phyloP scores from a whole-genome alignment of 192 early-diverging fungal species.

The Coemansia asiatica region DNA sequence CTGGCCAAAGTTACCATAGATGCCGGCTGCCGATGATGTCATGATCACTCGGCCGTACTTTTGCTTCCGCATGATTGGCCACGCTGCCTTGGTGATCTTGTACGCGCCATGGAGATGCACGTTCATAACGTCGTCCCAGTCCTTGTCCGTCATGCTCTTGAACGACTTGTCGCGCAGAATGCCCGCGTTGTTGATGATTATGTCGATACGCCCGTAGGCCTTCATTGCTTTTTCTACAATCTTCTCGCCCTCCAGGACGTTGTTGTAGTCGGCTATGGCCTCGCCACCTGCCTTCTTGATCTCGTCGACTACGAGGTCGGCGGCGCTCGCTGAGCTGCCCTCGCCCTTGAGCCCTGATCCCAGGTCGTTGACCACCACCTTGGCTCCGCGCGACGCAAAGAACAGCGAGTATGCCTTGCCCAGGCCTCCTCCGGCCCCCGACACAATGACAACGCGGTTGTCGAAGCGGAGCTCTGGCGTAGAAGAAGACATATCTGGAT shows the following conservation, averaged over 20 bases:
- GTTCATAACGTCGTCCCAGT: constrained; percentile 92
- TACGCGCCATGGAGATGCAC: constrained; percentile 95
- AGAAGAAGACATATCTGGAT: constrained; percentile 2
- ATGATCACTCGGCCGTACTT: constrained; percentile 92
- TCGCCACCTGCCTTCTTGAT: constrained; percentile 84
- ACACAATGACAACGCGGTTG: constrained; percentile 87
- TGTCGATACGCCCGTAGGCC: constrained; percentile 92
- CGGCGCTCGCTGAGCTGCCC: constrained; percentile 72
- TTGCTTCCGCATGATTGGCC: constrained; percentile 93
- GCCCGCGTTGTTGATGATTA: constrained; percentile 98
- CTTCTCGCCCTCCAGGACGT: constrained; percentile 95
- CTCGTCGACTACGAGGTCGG: constrained; percentile 94
- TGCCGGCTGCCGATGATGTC: constrained; percentile 94
- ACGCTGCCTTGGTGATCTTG: constrained; percentile 95
- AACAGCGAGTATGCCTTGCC: constrained; percentile 89
- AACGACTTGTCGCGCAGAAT: constrained; percentile 98
- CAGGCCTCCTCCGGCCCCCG: constrained; percentile 92
- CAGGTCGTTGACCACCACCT: constrained; percentile 96
- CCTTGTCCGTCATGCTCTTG: constrained; percentile 93
- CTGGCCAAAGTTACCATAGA: constrained; percentile 99
- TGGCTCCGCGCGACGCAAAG: constrained; percentile 86
- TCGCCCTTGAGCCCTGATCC: constrained; percentile 78
- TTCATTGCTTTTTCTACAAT: constrained; percentile 96
- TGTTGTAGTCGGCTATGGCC: constrained; percentile 96
- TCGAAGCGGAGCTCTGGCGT: constrained; percentile 65